Conservation (phyloP, 345 rosid genomes). For the Gossypium sturtianum region DNA sequence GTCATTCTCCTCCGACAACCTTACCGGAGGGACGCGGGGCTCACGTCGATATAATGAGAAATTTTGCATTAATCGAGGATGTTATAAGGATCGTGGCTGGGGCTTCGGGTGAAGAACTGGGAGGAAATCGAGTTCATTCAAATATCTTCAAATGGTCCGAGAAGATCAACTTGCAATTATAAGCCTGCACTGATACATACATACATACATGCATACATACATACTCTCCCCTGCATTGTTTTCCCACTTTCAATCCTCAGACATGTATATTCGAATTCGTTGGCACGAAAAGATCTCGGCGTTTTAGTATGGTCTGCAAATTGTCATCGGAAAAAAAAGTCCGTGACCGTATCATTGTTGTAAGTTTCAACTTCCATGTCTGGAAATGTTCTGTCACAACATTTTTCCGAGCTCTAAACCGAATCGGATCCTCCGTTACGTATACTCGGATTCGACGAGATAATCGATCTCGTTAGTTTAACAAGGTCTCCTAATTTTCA, state of each 20-base stretch:
- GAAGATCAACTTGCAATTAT: conserved; percentile 61
- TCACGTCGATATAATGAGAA: conserved; percentile 94
- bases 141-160: conserved; percentile 80
- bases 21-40: conserved; percentile 85
- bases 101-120: conserved; percentile 71
- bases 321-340: too few species aligned
- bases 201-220: too few species aligned
- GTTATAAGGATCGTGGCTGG: conserved; percentile 79
- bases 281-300: too few species aligned
- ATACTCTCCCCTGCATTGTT: neutral
- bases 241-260: neutral
- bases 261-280: neutral
- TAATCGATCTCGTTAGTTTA: neutral
- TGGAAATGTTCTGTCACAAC: too few species aligned
- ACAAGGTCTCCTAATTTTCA: neutral
- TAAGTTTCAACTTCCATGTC: too few species aligned
- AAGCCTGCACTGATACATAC: neutral
- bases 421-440: neutral
- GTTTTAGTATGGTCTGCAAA: too few species aligned
- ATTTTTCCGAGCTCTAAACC: too few species aligned
- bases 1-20: conserved; percentile 75
- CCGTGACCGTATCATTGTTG: too few species aligned
- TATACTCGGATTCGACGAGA: neutral
- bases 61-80: conserved; percentile 86
- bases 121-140: conserved; percentile 76